A percentile compares a stretch with the other conserved stretches of the same genome.
Evolutionary conservation across 2,329 filamentous ascomycete species (phyloP).

Genomic region (Rutstroemia sp.): DNA sequence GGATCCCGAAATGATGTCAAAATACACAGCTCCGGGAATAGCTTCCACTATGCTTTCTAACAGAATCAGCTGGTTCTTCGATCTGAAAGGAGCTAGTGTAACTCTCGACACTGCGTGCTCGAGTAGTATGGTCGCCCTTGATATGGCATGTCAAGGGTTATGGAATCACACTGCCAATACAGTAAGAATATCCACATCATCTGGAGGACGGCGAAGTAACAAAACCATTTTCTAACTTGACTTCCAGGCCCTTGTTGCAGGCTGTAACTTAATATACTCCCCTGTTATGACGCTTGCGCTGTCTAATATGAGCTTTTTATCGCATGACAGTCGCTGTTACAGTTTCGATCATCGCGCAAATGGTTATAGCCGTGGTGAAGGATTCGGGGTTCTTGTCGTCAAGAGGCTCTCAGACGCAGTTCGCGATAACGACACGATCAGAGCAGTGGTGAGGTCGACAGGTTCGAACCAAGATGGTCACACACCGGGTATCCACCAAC

Average conservation of each 20-base stretch:
- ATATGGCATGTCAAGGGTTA: conserved; percentile 44
- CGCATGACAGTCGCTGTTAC: conserved; percentile 35
- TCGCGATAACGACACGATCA: conserved; percentile 48
- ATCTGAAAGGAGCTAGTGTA: conserved; percentile 43
- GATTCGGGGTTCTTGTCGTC: conserved; percentile 47
- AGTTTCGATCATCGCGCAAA: conserved; percentile 50
- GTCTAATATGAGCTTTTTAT: not conserved
- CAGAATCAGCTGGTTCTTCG: conserved; percentile 46
- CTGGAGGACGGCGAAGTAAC: not conserved
- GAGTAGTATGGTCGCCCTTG: conserved; percentile 45
- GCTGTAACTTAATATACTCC: conserved; percentile 43
- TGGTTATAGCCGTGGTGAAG: conserved; percentile 58
- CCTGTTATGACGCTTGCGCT: conserved; percentile 32
- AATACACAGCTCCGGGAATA: conserved; percentile 20
- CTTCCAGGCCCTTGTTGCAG: conserved; percentile 39
- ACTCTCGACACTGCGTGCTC: conserved; percentile 53
- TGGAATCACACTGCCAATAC: not conserved
- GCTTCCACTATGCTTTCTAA: conserved; percentile 40
- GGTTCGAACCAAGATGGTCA: conserved; percentile 47
- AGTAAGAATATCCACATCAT: not conserved
- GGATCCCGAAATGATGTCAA: conserved; percentile 1
- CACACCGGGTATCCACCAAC: conserved; percentile 47
- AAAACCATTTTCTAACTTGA: not conserved
- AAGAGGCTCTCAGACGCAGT: conserved; percentile 52
- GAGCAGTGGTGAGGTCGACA: conserved; percentile 45